Evolutionary conservation across 1,284 basidiomycete species (phyloP), one percentile per base, ranked within the genome.

Genomic region (Leccinum pallidistipes): DNA sequence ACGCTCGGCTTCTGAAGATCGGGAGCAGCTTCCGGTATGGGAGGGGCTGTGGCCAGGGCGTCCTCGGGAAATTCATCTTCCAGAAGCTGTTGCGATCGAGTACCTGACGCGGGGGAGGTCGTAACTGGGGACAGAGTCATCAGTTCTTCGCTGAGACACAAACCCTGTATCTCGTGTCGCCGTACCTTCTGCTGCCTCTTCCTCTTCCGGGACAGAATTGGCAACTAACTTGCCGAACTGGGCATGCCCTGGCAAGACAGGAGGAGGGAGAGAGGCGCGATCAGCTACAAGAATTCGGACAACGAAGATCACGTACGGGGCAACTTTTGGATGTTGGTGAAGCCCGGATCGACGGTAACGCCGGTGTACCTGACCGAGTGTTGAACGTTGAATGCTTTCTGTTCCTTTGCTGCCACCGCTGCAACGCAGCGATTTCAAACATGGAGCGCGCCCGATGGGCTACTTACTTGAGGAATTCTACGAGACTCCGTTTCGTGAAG

Each of bases 401-500:
- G 11, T 21, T 21, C 43, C 43, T 1, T 45, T 45, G 43, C 62
- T 18, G 9, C 43, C 11, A 18, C 43, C 18, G 43, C 43, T 12
- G 43, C 43, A 45, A 36, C 43, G 43, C 43, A 21, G 18, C 43
- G 43, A 45, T 45, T 18, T 12, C 18, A 45, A 21, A 45, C 11
- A 45, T 18, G 11, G 18, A 45, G 43, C 57, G 58, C 34, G 56
- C 57, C 50, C 32, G 36, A 16, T 58, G 60, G 58, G 49, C n/a
- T 50, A 76, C 80, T 68, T 74, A 88, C 87, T 86, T 90, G 62
- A 90, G 76, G 69, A 91, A 91, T 70, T 91, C 88, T 58, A 90
- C 79, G 64, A 91, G 76, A 50, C 83, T 77, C 32, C 88, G 83
- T 70, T 91, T 91, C 4, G 87, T 90, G 71, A 91, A 90, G 36